These are phyloP conservation scores for Carex myosuroides DNA, from an alignment of 176 grass and related monocot genomes.

Conservation along the genomic window DNA sequence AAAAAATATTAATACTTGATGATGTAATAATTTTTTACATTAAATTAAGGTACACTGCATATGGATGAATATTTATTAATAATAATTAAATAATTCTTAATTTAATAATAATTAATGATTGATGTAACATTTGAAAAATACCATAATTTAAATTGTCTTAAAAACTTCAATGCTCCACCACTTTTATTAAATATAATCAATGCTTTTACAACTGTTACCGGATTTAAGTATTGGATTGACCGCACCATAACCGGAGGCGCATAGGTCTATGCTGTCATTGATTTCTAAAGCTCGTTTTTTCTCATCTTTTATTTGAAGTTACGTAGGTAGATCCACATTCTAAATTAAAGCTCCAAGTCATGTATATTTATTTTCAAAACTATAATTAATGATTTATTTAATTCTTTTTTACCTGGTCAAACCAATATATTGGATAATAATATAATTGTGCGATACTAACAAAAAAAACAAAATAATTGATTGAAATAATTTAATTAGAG, in stretches of 20 bases:
- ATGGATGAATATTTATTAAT: no score
- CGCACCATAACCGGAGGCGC: neutral
- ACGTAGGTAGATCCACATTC: neutral
- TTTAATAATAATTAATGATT: no score
- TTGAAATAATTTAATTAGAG: neutral
- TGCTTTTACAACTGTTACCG: neutral
- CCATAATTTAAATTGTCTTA: no score
- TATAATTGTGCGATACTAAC: neutral
- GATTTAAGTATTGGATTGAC: neutral
- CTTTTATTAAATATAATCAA: no score
- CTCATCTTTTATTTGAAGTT: neutral
- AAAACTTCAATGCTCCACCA: no score
- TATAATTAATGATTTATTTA: neutral
- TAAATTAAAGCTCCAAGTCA: neutral
- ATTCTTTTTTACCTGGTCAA: neutral
- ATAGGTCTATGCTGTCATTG: neutral
- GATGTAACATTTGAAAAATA: no score
- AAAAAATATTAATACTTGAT: no score
- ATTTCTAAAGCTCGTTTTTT: neutral
- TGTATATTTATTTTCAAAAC: neutral
- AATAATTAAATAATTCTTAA: no score
- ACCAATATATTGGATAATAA: neutral
- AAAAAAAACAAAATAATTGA: neutral
- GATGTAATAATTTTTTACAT: no score
- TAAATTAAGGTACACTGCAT: no score